Evolutionary conservation across 1,284 basidiomycete genomes (phyloP).

Genomic region (Apiotrichum gracile): DNA sequence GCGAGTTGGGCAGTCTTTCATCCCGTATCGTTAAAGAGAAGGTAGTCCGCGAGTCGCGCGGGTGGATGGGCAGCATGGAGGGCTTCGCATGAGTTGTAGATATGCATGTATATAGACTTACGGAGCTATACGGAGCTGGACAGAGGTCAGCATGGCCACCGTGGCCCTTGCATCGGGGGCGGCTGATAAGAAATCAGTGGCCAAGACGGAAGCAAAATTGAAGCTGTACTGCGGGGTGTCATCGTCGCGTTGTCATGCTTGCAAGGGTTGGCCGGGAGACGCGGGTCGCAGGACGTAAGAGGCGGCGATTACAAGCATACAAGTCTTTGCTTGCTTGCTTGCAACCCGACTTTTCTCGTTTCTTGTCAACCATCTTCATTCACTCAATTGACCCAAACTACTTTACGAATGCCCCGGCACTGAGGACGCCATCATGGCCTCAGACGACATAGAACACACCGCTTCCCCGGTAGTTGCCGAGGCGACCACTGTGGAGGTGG

Average conservation of each 20-base stretch:
- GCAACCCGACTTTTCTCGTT: too few relatives aligned
- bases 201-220: not conserved
- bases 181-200: too few relatives aligned
- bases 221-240: too few relatives aligned
- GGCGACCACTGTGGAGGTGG: not conserved
- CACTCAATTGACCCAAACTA: not conserved
- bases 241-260: too few relatives aligned
- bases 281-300: not conserved
- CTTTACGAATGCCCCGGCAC: not conserved
- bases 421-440: not conserved
- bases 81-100: conserved; percentile 18
- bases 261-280: not conserved
- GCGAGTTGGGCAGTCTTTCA: conserved; percentile 56
- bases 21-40: conserved; percentile 29
- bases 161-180: too few relatives aligned
- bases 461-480: not conserved
- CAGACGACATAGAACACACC: not conserved
- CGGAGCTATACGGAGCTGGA: not conserved
- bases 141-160: too few relatives aligned
- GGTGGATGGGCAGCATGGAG: conserved; percentile 16
- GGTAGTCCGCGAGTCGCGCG: conserved; percentile 17
- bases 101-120: conserved; percentile 1
- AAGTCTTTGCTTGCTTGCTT: too few relatives aligned
- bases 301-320: too few relatives aligned
- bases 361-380: too few relatives aligned